phyloP scores from a whole-genome alignment of 495 filamentous ascomycete genomes.

The Aspergillus olivimuriae region DNA sequence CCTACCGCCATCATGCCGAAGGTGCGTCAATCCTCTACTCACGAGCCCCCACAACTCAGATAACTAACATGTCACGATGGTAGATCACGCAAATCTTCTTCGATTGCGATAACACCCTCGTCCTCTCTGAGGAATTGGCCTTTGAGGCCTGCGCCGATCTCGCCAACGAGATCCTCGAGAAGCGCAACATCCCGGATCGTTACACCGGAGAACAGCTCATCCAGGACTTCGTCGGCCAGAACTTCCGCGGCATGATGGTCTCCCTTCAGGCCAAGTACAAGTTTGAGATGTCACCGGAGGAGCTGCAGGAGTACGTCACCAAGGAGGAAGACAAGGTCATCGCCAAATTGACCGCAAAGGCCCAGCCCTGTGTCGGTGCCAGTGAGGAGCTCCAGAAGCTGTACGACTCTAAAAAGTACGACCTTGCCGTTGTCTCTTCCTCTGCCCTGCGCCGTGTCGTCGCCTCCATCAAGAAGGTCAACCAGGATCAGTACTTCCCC shows the following conservation, averaged over 20 bases:
- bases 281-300: conserved; percentile 59
- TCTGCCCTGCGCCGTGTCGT: conserved; percentile 72
- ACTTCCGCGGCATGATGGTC: conserved; percentile 88
- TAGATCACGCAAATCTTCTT: conserved; percentile 81
- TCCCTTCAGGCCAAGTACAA: conserved; percentile 70
- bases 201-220: conserved; percentile 79
- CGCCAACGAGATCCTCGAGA: conserved; percentile 80
- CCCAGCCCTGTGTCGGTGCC: conserved; percentile 68
- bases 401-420: conserved; percentile 57
- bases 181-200: conserved; percentile 56
- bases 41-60: conserved; percentile 5
- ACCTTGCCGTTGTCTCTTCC: conserved; percentile 74
- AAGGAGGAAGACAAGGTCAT: conserved; percentile 81
- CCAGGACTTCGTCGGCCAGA: conserved; percentile 87
- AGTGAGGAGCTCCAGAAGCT: conserved; percentile 62
- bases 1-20: conserved; percentile 39
- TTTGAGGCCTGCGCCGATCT: conserved; percentile 93
- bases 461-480: conserved; percentile 75
- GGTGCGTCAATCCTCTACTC: conserved; percentile 18
- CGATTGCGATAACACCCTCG: conserved; percentile 98
- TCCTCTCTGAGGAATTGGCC: conserved; percentile 84
- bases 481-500: conserved; percentile 74
- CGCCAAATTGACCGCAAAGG: conserved; percentile 64
- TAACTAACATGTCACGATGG: conserved; percentile 12
- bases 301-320: conserved; percentile 70